Evolutionary conservation across 202 grass and related monocot genomes (phyloP).

Genomic region (Brachypodium distachyon): DNA sequence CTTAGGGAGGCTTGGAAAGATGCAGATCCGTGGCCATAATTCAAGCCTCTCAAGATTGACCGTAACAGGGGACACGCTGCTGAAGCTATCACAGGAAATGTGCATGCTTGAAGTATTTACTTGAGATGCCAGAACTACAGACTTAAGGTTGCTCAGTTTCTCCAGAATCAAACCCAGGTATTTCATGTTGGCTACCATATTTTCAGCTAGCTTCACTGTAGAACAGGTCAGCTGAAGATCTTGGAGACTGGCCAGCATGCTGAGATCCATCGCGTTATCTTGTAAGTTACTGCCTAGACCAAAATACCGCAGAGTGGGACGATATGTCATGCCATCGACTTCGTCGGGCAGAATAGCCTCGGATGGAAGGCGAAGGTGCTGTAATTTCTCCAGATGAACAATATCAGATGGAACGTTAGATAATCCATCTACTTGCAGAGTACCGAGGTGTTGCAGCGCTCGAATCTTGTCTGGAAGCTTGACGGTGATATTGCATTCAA

Average conservation of each 20-base stretch:
- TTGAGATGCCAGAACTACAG: neutral
- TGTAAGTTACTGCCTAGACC: neutral
- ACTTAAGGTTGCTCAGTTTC: neutral
- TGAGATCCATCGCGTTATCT: neutral
- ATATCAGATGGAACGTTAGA: neutral
- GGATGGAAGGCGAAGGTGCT: neutral
- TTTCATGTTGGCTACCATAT: neutral
- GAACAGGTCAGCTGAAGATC: neutral
- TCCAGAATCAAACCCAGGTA: neutral
- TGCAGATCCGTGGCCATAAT: neutral
- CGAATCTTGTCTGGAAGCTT: neutral
- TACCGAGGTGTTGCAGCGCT: neutral
- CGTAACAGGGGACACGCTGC: neutral
- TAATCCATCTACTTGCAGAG: constrained; percentile 11
- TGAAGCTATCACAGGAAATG: neutral
- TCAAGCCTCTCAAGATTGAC: neutral
- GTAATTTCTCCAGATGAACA: neutral
- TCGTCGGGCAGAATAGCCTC: neutral
- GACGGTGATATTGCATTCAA: neutral
- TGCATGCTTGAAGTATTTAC: neutral
- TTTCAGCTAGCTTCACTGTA: neutral
- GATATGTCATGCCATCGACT: neutral
- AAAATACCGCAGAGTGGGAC: neutral
- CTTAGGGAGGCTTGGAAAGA: neutral
- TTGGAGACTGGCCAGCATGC: neutral